Base-by-base conservation (phyloP, 1,284 basidiomycete genomes). In the Cryptococcus wingfieldii region DNA sequence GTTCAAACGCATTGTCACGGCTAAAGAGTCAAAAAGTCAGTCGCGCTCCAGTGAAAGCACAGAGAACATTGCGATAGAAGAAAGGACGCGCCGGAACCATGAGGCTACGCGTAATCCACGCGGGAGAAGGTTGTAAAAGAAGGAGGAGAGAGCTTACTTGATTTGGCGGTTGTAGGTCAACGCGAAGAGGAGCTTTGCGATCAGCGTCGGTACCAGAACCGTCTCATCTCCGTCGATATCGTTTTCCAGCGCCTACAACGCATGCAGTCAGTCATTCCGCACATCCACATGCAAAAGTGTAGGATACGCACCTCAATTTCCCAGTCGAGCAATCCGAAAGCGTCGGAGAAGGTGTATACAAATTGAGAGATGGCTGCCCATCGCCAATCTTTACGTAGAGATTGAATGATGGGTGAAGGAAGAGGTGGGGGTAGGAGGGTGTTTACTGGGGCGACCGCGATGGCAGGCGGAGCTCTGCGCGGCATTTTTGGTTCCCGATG, bases 91-190 rank as follows among this genome's bases (percentile, higher is more conserved):
- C 12, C 18, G 42, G 14, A 7, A 16, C 19, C 19, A n/a, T 42
- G 9, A 13, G 16, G 39, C 31, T 1, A n/a, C 39, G 39, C 39
- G 39, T n/a, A 16, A 16, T n/a, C 14, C 9, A 19, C 14, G 16
- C 16, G 19, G 39, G 16, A 19, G 14, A 38, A 16, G 28, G 5
- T 4, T n/a, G 18, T 13, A 44, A 47, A 14, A 19, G n/a, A 46
- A 25, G 50, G 39, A 37, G 41, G n/a, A 16, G n/a, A 34, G 27
- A 19, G 71, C 79, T 64, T 55, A 80, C 79, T 77, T 75, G 58
- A 81, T 78, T 52, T 72, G 72, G 10, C 77, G 67, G 61, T 81
- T 78, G 54, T 79, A 76, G 0, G 80, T 81, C 49, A 81, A 68
- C 8, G 77, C 75, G 58, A 79, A 79, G 39, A 81, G 74, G 19